phyloP scores from a whole-genome alignment of 805 yeast species.

The Yamadazyma kitorensis region DNA sequence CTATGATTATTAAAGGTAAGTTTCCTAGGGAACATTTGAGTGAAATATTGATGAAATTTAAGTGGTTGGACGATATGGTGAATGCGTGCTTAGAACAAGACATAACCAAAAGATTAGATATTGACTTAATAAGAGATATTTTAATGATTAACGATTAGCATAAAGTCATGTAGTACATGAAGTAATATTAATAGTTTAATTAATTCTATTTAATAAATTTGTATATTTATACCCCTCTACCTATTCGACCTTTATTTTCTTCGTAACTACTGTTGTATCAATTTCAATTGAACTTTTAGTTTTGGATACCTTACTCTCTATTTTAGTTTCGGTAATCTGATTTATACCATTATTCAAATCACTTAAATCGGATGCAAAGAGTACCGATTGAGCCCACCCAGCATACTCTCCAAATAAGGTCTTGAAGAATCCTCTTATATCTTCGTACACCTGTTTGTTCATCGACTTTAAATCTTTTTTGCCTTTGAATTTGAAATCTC shows the following conservation, averaged over 20 bases:
- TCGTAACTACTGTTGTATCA: too few relatives aligned
- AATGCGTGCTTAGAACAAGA: constrained; percentile 54
- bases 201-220: too few relatives aligned
- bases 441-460: constrained; percentile 50
- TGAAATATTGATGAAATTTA: constrained; percentile 16
- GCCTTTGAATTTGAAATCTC: constrained; percentile 67
- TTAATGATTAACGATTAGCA: constrained; percentile 12
- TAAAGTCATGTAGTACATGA: not conserved
- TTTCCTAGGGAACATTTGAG: constrained; percentile 47
- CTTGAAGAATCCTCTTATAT: constrained; percentile 58
- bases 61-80: constrained; percentile 36
- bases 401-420: constrained; percentile 86
- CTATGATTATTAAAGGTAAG: constrained; percentile 66
- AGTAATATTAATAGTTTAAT: not conserved
- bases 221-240: too few relatives aligned
- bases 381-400: constrained; percentile 98
- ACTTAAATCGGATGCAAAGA: constrained; percentile 79
- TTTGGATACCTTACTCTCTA: not conserved
- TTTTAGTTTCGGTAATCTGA: constrained; percentile 5
- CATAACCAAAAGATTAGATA: constrained; percentile 49
- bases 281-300: too few relatives aligned
- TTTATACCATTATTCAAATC: constrained; percentile 67
- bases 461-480: constrained; percentile 42
- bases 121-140: constrained; percentile 32
- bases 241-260: too few relatives aligned